Percentiles rank a stretch among this genome's conserved stretches.
These are phyloP conservation scores for Cicer arietinum DNA, from an alignment of 306 rosid species.

Conservation along the genomic window DNA sequence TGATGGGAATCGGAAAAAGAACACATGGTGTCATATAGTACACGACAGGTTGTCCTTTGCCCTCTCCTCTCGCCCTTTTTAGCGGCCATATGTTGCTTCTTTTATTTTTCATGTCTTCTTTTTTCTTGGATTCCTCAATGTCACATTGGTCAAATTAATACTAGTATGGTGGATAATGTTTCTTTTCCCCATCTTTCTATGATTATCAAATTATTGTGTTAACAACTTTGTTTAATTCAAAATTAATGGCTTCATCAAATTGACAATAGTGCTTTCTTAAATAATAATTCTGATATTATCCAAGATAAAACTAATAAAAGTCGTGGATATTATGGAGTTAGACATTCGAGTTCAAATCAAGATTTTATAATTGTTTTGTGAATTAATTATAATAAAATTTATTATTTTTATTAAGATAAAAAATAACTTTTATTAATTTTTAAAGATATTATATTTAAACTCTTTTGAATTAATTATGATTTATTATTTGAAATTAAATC, in stretches of 20 bases:
- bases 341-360: too few relatives aligned
- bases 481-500: too few relatives aligned
- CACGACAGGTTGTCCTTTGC: constrained; percentile 41
- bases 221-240: neutral
- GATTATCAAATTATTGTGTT: constrained; percentile 29
- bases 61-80: constrained; percentile 7
- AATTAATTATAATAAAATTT: too few relatives aligned
- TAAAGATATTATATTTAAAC: too few relatives aligned
- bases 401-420: too few relatives aligned
- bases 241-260: neutral
- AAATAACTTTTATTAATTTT: too few relatives aligned
- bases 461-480: too few relatives aligned
- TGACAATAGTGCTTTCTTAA: too few relatives aligned
- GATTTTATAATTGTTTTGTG: too few relatives aligned
- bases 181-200: neutral
- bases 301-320: too few relatives aligned
- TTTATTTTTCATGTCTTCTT: neutral
- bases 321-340: too few relatives aligned
- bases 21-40: constrained; percentile 20
- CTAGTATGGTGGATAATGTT: neutral
- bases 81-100: constrained; percentile 33
- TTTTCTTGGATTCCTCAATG: constrained; percentile 14
- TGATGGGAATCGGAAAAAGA: constrained; percentile 35
- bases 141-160: neutral
- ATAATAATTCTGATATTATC: too few relatives aligned